A percentile compares a stretch with the other conserved stretches of the same genome.
Evolutionary conservation across 129 eudicot genomes (phyloP).

Genomic region (Pulicaria dysenterica): DNA sequence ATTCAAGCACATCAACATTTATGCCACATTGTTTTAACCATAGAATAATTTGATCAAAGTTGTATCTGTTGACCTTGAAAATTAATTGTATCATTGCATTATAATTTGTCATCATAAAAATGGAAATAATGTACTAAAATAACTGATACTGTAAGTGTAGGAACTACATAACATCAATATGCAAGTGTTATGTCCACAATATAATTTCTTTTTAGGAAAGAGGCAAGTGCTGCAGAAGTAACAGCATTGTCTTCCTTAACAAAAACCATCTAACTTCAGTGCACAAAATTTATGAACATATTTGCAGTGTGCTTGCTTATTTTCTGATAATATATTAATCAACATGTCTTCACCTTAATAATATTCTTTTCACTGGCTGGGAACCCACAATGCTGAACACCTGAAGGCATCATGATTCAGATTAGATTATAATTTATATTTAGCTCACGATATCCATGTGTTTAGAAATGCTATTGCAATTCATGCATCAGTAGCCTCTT

Average conservation of each 20-base stretch:
- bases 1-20: too few species aligned
- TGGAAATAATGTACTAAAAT: not conserved
- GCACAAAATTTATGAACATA: slow-evolving; percentile 18
- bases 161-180: not conserved
- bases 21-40: too few species aligned
- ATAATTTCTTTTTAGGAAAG: not conserved
- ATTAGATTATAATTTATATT: not conserved
- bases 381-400: slow-evolving; percentile 45
- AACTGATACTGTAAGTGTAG: not conserved
- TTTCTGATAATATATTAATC: slow-evolving; percentile 2
- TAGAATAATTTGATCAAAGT: too few species aligned
- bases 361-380: slow-evolving; percentile 37
- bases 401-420: slow-evolving; percentile 46
- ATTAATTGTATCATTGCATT: not conserved
- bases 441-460: too few species aligned
- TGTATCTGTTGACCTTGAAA: not conserved
- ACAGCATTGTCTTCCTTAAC: slow-evolving; percentile 3
- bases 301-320: not conserved
- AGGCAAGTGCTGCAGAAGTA: not conserved
- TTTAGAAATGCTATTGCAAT: too few species aligned
- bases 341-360: slow-evolving; percentile 65
- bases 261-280: slow-evolving; percentile 16
- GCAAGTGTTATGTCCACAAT: too few species aligned
- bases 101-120: not conserved
- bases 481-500: too few species aligned